Conservation (phyloP, 495 filamentous ascomycete species). For the Rhizodiscina lignyota region DNA sequence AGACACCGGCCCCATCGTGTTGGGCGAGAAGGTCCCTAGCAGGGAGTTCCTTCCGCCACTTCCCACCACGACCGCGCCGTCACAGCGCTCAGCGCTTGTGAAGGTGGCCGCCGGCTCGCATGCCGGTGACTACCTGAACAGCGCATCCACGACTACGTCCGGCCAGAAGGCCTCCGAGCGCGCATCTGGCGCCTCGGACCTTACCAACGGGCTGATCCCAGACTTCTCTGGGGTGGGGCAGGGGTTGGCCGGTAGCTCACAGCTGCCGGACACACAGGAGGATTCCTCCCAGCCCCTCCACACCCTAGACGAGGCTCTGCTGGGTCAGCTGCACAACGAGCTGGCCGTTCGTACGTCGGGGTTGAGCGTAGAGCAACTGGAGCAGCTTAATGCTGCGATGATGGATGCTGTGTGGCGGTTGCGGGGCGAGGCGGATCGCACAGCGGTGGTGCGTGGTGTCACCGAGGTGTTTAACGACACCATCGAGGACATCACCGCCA, state of each 20-base stretch:
- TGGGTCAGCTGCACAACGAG: constrained; percentile 37
- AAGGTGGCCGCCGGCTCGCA: constrained; percentile 62
- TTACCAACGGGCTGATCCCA: constrained; percentile 35
- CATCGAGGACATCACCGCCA: constrained; percentile 60
- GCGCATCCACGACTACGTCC: constrained; percentile 58
- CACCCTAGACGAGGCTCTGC: constrained; percentile 39
- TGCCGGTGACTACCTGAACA: constrained; percentile 59
- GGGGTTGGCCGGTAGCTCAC: constrained; percentile 20
- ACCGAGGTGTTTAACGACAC: constrained; percentile 58
- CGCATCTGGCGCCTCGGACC: constrained; percentile 40
- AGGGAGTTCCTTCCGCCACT: background rate
- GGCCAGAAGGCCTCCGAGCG: constrained; percentile 39
- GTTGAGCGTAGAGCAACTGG: constrained; percentile 80
- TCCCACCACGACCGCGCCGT: background rate
- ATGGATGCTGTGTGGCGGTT: constrained; percentile 79
- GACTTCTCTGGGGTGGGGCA: constrained; percentile 18
- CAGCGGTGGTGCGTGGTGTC: constrained; percentile 43
- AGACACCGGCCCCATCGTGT: constrained; percentile 37
- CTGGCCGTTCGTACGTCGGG: constrained; percentile 54
- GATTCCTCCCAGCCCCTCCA: constrained; percentile 18
- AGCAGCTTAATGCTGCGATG: constrained; percentile 77
- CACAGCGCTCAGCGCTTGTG: constrained; percentile 54
- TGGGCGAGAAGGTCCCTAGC: constrained; percentile 37
- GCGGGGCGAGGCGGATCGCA: constrained; percentile 66
- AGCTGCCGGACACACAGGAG: constrained; percentile 44